Percentiles rank a stretch among this genome's conserved stretches.
Conservation (phyloP, 371 early-diverging fungal species). For the Amoeboaphelidium occidentale region DNA sequence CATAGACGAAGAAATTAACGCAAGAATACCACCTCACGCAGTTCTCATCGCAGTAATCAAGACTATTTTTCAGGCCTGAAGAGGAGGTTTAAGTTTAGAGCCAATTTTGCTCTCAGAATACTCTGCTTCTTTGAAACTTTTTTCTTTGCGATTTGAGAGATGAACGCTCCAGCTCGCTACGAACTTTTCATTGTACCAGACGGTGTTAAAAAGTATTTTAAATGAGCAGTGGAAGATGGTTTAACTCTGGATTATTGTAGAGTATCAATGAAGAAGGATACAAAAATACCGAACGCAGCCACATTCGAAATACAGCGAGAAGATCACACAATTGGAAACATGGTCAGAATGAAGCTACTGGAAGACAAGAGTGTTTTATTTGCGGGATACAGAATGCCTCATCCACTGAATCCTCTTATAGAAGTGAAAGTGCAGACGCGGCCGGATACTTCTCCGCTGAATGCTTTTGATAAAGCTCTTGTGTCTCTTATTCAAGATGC, state of each 20-base stretch:
- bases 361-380: slow-evolving; percentile 79
- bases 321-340: slow-evolving; percentile 90
- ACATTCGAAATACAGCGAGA: slow-evolving; percentile 79
- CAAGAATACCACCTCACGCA: no score
- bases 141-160: slow-evolving; percentile 10
- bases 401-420: slow-evolving; percentile 59
- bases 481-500: neutral
- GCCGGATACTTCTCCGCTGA: neutral
- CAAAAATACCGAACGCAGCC: slow-evolving; percentile 80
- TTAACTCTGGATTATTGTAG: slow-evolving; percentile 11
- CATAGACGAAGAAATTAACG: no score
- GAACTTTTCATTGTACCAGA: slow-evolving; percentile 73
- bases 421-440: slow-evolving; percentile 4
- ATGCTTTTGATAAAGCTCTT: neutral
- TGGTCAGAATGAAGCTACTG: slow-evolving; percentile 66
- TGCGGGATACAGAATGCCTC: slow-evolving; percentile 92
- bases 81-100: no score
- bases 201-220: slow-evolving; percentile 49
- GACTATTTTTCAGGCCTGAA: no score
- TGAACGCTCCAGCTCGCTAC: slow-evolving; percentile 79
- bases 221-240: neutral
- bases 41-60: no score
- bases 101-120: no score
- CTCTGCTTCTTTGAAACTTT: no score
- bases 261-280: slow-evolving; percentile 57